Evolutionary conservation across 2,329 filamentous ascomycete species (phyloP).

Genomic region (Fusarium tuaranense): DNA sequence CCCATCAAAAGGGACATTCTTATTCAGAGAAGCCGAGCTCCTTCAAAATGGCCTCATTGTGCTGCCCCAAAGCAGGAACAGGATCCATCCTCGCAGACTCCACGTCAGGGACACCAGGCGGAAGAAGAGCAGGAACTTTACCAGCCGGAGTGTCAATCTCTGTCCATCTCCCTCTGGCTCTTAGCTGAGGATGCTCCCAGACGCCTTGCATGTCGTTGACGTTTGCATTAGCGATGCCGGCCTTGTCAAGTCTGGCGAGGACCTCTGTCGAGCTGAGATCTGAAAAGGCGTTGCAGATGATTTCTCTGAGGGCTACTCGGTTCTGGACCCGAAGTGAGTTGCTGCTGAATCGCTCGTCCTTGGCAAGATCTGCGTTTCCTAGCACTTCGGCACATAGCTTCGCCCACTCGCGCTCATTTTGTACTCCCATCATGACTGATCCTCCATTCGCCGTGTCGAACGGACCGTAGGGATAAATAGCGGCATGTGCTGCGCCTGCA

Average conservation of each 20-base stretch:
- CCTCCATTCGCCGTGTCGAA: slow-evolving; percentile 61
- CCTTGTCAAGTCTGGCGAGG: slow-evolving; percentile 56
- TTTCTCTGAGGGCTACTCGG: slow-evolving; percentile 56
- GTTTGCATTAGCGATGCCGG: slow-evolving; percentile 66
- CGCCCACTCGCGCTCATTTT: slow-evolving; percentile 68
- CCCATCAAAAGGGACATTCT: background rate
- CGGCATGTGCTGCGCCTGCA: slow-evolving; percentile 64
- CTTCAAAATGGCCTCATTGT: slow-evolving; percentile 39
- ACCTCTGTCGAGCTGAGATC: slow-evolving; percentile 54
- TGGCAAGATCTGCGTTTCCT: slow-evolving; percentile 53
- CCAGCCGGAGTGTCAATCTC: slow-evolving; percentile 61
- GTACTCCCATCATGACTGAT: slow-evolving; percentile 67
- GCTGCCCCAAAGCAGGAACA: slow-evolving; percentile 62
- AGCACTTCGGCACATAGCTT: slow-evolving; percentile 62
- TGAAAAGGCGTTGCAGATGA: slow-evolving; percentile 59
- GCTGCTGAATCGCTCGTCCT: slow-evolving; percentile 59
- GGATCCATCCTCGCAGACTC: slow-evolving; percentile 53
- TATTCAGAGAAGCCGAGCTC: background rate
- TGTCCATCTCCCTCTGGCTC: slow-evolving; percentile 63
- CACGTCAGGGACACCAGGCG: slow-evolving; percentile 55
- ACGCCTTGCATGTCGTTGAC: slow-evolving; percentile 66
- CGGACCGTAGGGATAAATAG: slow-evolving; percentile 68
- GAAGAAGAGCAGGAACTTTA: slow-evolving; percentile 60
- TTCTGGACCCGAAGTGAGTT: slow-evolving; percentile 61
- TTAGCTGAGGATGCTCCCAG: slow-evolving; percentile 65